Evolutionary conservation across 441 rosid genomes (phyloP).

Genomic region (Populus hybrid): DNA sequence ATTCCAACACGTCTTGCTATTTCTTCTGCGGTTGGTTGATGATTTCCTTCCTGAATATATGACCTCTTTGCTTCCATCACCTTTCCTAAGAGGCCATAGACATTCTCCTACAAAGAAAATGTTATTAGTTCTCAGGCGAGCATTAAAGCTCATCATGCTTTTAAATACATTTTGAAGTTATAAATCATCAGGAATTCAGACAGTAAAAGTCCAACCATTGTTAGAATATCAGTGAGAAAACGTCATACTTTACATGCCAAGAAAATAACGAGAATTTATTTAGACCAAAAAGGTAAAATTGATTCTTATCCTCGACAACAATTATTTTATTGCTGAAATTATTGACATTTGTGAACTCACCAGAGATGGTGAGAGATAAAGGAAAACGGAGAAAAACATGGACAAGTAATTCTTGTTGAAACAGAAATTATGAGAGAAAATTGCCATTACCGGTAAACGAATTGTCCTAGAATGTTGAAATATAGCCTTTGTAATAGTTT

Average conservation of each 20-base stretch:
- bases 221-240: not conserved
- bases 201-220: not conserved
- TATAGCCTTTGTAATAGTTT: conserved; percentile 63
- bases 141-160: not conserved
- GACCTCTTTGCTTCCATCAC: conserved; percentile 65
- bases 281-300: not conserved
- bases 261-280: not conserved
- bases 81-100: conserved; percentile 54
- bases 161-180: not conserved
- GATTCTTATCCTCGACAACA: not conserved
- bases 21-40: conserved; percentile 55
- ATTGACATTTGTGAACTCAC: not conserved
- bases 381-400: not conserved
- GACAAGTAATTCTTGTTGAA: not conserved
- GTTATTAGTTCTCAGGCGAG: conserved; percentile 5
- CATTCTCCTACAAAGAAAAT: conserved; percentile 54
- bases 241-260: not conserved
- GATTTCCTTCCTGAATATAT: conserved; percentile 56
- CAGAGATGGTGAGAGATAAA: not conserved
- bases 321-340: not conserved
- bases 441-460: conserved; percentile 70
- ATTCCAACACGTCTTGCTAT: conserved; percentile 69
- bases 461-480: conserved; percentile 71
- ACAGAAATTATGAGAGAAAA: not conserved
- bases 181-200: not conserved